Percentiles rank a stretch among this genome's conserved stretches.
phyloP scores from a whole-genome alignment of 2,329 filamentous ascomycete species.

The Ascochyta lentis region DNA sequence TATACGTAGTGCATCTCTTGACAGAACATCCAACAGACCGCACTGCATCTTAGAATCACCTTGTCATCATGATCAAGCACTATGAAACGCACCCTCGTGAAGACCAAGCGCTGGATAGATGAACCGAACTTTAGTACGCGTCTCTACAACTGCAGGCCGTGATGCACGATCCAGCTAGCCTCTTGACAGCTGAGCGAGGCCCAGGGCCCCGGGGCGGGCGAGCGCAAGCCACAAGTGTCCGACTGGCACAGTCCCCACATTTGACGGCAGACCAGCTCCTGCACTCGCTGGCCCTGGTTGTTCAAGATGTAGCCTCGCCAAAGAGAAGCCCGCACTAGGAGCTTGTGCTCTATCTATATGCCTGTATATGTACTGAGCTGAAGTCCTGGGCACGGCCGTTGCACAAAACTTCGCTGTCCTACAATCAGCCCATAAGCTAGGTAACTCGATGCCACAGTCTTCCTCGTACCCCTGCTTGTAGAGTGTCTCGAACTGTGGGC shows the following conservation, averaged over 20 bases:
- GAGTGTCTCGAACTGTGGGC: conserved; percentile 22
- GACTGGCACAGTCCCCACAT: conserved; percentile 10
- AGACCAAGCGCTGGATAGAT: conserved; percentile 7
- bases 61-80: conserved; percentile 7
- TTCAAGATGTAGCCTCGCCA: conserved; percentile 35
- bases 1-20: neutral
- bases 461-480: conserved; percentile 19
- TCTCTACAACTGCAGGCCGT: conserved; percentile 5
- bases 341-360: conserved; percentile 22
- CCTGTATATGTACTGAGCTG: conserved; percentile 32
- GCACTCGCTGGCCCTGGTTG: conserved; percentile 23
- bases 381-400: conserved; percentile 26
- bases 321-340: conserved; percentile 30
- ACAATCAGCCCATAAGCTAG: conserved; percentile 30
- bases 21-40: neutral
- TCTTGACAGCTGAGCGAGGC: conserved; percentile 24
- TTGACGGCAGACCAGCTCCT: conserved; percentile 24
- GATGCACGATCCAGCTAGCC: conserved; percentile 20
- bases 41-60: neutral
- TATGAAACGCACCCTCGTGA: conserved; percentile 6
- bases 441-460: conserved; percentile 27
- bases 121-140: conserved; percentile 5
- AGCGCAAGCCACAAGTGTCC: conserved; percentile 32
- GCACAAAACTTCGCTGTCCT: conserved; percentile 33
- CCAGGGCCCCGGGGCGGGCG: conserved; percentile 23